These are phyloP conservation scores for Citrus sp. DNA, from an alignment of 345 rosid genomes.

Conservation along the genomic window DNA sequence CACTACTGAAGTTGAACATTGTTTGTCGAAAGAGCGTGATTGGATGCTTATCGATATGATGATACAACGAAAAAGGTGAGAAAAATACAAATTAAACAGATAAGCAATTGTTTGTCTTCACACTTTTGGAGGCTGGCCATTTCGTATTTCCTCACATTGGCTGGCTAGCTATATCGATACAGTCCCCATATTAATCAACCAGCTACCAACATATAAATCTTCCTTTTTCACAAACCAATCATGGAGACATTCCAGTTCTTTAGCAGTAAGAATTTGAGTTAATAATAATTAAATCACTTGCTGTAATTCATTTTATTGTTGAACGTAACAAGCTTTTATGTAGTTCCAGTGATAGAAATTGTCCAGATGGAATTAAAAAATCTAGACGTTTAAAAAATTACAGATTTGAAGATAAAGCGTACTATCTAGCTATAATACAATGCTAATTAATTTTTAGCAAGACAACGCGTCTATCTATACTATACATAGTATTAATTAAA, in stretches of 20 bases:
- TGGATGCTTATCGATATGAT: constrained; percentile 22
- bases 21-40: constrained; percentile 20
- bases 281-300: background rate
- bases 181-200: background rate
- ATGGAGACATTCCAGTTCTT: background rate
- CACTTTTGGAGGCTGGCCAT: background rate
- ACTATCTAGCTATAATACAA: no score
- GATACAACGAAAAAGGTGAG: constrained; percentile 18
- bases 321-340: no score
- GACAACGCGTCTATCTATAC: no score
- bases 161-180: no score
- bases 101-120: constrained; percentile 27
- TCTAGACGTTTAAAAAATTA: no score
- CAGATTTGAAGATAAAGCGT: no score
- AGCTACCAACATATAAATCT: background rate
- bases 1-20: background rate
- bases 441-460: no score
- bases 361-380: no score
- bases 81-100: constrained; percentile 35
- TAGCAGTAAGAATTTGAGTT: background rate
- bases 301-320: background rate
- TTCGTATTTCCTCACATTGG: constrained; percentile 1
- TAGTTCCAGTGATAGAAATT: no score
- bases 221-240: background rate
- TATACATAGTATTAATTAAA: no score